phyloP scores from a whole-genome alignment of 495 filamentous ascomycete species.

The Astrocystis sublimbata region DNA sequence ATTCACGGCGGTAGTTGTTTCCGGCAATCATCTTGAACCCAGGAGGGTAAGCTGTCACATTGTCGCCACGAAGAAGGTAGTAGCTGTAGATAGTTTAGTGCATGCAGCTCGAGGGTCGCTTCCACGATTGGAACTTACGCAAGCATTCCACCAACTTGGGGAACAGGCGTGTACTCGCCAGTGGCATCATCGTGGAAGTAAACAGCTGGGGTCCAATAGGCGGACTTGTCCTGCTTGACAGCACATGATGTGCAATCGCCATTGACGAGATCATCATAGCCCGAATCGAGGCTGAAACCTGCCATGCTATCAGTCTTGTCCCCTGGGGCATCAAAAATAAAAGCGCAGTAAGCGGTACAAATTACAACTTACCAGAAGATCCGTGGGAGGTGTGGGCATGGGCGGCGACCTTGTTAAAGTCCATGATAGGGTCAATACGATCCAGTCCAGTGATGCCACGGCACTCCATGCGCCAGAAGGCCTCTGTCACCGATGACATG shows the following conservation, averaged over 20 bases:
- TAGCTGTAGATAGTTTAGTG: slow-evolving; percentile 54
- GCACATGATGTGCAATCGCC: slow-evolving; percentile 65
- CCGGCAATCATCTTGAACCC: slow-evolving; percentile 88
- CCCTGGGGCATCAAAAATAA: background rate
- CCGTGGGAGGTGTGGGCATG: slow-evolving; percentile 79
- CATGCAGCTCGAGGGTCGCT: too few species aligned
- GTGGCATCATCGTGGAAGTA: slow-evolving; percentile 61
- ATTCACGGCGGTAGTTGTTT: slow-evolving; percentile 66
- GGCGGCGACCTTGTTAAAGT: slow-evolving; percentile 54
- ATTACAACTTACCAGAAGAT: slow-evolving; percentile 51
- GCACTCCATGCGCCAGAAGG: slow-evolving; percentile 91
- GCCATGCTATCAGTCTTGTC: slow-evolving; percentile 3
- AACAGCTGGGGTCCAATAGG: slow-evolving; percentile 67
- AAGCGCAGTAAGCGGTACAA: background rate
- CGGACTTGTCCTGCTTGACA: slow-evolving; percentile 64
- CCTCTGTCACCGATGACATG: slow-evolving; percentile 45
- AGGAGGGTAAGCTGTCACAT: slow-evolving; percentile 73
- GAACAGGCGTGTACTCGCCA: slow-evolving; percentile 45
- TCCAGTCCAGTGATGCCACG: slow-evolving; percentile 64
- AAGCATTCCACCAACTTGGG: slow-evolving; percentile 63
- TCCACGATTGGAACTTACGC: slow-evolving; percentile 50
- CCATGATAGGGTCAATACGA: slow-evolving; percentile 71
- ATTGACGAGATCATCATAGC: slow-evolving; percentile 50
- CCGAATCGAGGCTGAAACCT: slow-evolving; percentile 53
- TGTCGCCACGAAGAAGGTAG: slow-evolving; percentile 65